Conservation (phyloP, 106 monocot species). For the Posidonia australis region DNA sequence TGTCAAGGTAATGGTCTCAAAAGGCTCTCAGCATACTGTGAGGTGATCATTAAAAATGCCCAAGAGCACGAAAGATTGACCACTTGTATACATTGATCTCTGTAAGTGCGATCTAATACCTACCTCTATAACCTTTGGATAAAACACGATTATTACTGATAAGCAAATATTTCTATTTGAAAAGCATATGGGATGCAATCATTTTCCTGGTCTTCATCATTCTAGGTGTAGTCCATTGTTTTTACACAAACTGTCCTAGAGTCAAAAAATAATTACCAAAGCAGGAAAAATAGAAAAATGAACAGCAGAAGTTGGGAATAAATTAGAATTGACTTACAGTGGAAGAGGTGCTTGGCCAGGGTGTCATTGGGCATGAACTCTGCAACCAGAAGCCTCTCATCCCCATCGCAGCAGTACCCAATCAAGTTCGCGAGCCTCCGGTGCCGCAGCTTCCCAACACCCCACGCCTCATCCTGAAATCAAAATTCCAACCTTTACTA, state of each 20-base stretch:
- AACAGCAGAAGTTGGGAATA: not conserved
- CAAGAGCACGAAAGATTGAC: too few species aligned
- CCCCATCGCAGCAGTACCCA: constrained; percentile 76
- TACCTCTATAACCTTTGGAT: too few species aligned
- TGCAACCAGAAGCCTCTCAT: constrained; percentile 63
- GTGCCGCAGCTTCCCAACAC: constrained; percentile 57
- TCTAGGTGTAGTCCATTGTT: too few species aligned
- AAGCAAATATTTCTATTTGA: not conserved
- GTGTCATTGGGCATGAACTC: constrained; percentile 80
- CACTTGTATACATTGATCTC: too few species aligned
- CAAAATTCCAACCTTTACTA: constrained; percentile 1
- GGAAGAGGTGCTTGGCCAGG: constrained; percentile 75
- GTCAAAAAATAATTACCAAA: not conserved
- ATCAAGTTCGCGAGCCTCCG: constrained; percentile 62
- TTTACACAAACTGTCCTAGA: too few species aligned
- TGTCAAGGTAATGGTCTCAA: too few species aligned
- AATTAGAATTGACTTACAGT: constrained; percentile 46
- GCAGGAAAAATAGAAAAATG: not conserved
- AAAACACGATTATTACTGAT: not conserved
- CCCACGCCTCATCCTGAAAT: constrained; percentile 59
- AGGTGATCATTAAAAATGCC: too few species aligned
- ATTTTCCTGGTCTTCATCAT: not conserved
- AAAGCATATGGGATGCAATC: not conserved
- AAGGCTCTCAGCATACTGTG: too few species aligned
- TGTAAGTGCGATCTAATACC: too few species aligned